phyloP scores from a whole-genome alignment of 148 eudicot species.

The Vaccinium corymbosum region DNA sequence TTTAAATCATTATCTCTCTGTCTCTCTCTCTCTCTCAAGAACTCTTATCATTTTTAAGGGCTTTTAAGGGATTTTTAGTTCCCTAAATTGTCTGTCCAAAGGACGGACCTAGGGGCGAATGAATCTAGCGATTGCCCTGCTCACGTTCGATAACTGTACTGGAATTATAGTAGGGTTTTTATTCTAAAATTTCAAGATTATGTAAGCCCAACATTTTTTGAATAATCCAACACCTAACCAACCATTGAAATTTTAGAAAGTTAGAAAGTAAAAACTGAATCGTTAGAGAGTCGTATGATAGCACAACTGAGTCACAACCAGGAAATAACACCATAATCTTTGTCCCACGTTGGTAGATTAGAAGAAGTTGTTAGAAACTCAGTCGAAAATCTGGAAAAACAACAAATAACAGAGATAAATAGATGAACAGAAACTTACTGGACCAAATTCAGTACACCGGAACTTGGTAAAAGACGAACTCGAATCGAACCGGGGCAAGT shows the following conservation, averaged over 20 bases:
- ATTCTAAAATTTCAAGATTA: too few species aligned
- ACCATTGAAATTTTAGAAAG: too few species aligned
- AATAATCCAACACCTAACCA: too few species aligned
- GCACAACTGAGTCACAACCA: not conserved
- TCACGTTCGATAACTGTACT: too few species aligned
- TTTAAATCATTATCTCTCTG: not conserved
- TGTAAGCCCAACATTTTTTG: too few species aligned
- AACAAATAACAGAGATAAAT: too few species aligned
- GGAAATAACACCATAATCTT: not conserved
- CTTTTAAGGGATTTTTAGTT: not conserved
- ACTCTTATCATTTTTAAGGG: not conserved
- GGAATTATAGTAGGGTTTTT: too few species aligned
- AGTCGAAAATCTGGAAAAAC: too few species aligned
- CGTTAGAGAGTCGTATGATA: not conserved
- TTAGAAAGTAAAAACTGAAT: not conserved
- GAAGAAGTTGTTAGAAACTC: not conserved
- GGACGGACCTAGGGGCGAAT: not conserved
- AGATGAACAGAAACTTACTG: too few species aligned
- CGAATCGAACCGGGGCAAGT: too few species aligned
- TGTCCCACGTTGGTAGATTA: not conserved
- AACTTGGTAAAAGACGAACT: too few species aligned
- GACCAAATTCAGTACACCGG: too few species aligned
- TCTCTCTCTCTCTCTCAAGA: not conserved
- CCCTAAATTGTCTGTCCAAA: not conserved
- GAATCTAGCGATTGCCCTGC: not conserved